Base-by-base conservation (phyloP, 345 rosid genomes). In the Ceriops zippeliana region DNA sequence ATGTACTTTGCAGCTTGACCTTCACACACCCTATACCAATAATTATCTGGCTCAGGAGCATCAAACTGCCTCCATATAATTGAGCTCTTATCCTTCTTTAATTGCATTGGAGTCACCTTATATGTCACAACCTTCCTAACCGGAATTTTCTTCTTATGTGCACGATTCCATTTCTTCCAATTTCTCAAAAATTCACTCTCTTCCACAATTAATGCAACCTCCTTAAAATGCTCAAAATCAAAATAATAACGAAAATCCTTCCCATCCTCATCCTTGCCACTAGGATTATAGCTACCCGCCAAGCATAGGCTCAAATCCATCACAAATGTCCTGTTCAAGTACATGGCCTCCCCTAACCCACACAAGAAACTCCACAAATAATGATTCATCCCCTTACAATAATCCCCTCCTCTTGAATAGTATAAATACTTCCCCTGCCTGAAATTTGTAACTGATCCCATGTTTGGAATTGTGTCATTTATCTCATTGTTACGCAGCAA, bases 371-470 rank as follows among this genome's bases (percentile, higher is more conserved):
- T 91, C 99, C 99, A 91, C 80, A 85, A 58, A 71, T 87, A 87
- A 46, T 90, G 99, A 80, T 95, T 95, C 99, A 95, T 95, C 27
- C 96, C 97, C 69, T 90, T 90, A 63, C 99, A 95, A 67, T 91
- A 88, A 80, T 95, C 97, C 1, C 96, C 96, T 53, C 96, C 99
- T 2, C 96, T 78, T 0, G 96, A 89, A 73, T 95, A 95, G 82
- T 89, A 95, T 84, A 88, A 66, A 81, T 88, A 91, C 80, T 58
- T 89, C 52, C 99, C 96, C 64, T 82, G 87, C 82, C 96, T 83
- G 58, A 91, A 84, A 66, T 46, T 77, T 37, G 51, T 51, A 31
- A 68, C 64, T 0, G 80, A 77, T 35, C 80, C 76, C 63, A 73
- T 65, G 51, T 17, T 69, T 22, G 76, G 77, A 26, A 73, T 72